Evolutionary conservation across 306 rosid genomes (phyloP), one percentile per base, ranked within the genome.

Genomic region (Citrullus amarus): DNA sequence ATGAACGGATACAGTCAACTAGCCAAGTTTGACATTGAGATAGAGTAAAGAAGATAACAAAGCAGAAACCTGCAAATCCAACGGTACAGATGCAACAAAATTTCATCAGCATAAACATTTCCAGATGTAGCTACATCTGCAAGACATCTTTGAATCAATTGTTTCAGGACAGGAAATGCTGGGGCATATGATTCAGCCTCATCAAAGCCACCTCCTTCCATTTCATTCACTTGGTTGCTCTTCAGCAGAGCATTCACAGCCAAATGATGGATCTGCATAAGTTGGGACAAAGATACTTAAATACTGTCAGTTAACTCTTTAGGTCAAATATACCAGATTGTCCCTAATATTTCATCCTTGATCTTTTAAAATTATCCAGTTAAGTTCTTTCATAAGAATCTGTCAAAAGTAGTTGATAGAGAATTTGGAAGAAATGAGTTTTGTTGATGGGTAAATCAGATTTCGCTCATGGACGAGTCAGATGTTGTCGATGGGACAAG

Each of bases 61-160:
- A 32, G 56, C 25, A 50, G 71, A 60, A 85, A 95, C 98, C 98
- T 95, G 98, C 98, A 95, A 86, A 95, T 92, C 98, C 97, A 95
- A 82, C 97, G 89, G 82, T 95, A 92, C 51, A 95, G 87, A 87
- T 95, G 95, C 68, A 79, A 97, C 88, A 95, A 80, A 61, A 91
- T 80, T 76, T 90, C 88, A 95, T 95, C 96, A n/a, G 98, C 97
- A 76, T 84, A 92, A 76, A 80, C 91, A 86, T 92, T 95, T 86
- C 92, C 93, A 70, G 92, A 92, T 48, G 95, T 86, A 72, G 87
- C 91, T 81, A 92, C 95, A 85, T 95, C 97, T 7, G 92, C 83
- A 83, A 95, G 95, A 86, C 96, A 91, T 79, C 93, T 86, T 81
- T 87, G 96, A 78, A 95, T 87, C 83, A 95, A 89, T 86, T 91